phyloP scores from a whole-genome alignment of 129 eudicot genomes.

The Oenanthe sinensis region DNA sequence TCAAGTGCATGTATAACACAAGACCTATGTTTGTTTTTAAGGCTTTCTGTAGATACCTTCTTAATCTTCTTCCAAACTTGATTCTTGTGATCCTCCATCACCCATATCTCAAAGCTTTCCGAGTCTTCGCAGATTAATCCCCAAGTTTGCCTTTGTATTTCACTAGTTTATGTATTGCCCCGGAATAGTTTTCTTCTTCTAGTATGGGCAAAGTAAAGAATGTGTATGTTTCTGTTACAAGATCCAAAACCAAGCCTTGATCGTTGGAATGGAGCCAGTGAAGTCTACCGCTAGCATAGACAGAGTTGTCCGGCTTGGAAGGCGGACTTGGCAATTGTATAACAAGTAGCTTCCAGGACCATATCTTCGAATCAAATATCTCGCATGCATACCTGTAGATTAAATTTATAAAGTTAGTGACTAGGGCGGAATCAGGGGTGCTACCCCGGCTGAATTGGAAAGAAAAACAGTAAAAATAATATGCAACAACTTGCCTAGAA shows the following conservation, averaged over 20 bases:
- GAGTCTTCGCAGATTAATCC: neutral
- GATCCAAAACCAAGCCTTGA: neutral
- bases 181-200: neutral
- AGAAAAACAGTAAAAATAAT: no score
- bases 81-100: neutral
- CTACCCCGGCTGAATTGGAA: no score
- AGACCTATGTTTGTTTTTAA: neutral
- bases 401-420: neutral
- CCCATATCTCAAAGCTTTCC: neutral
- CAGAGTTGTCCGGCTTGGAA: no score
- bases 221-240: neutral
- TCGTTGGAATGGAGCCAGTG: neutral
- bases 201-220: neutral
- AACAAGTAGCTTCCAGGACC: neutral
- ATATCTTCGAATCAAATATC: conserved; percentile 4
- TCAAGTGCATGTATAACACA: neutral
- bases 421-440: no score
- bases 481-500: no score
- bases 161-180: neutral
- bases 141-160: neutral
- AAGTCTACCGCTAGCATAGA: neutral
- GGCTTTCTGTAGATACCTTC: neutral
- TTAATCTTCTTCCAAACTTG: neutral
- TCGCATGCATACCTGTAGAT: neutral
- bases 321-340: neutral